Evolutionary conservation across 768 basidiomycete species (phyloP).

Genomic region (Butyriboletus loyo): DNA sequence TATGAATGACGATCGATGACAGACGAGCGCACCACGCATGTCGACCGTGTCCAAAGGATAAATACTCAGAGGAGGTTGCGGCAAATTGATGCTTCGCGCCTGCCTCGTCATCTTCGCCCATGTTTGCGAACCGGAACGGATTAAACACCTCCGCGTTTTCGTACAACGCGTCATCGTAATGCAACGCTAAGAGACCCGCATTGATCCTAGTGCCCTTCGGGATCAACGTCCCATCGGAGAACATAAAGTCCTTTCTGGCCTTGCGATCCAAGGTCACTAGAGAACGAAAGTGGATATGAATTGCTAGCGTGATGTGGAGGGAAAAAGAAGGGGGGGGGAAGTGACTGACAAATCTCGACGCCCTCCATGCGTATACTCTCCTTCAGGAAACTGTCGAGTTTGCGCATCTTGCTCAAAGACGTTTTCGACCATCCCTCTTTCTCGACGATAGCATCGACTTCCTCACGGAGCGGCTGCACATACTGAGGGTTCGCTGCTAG

Average conservation of each 20-base stretch:
- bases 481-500: too few relatives aligned
- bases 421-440: background rate
- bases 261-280: slow-evolving; percentile 34
- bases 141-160: too few relatives aligned
- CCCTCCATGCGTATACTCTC: too few relatives aligned
- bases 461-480: too few relatives aligned
- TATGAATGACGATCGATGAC: slow-evolving; percentile 3
- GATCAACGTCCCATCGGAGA: slow-evolving; percentile 36
- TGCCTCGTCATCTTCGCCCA: slow-evolving; percentile 33
- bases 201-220: slow-evolving; percentile 27
- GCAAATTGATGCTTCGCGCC: slow-evolving; percentile 33
- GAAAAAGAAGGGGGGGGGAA: background rate
- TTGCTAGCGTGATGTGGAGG: background rate
- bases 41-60: too few relatives aligned
- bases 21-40: too few relatives aligned
- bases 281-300: too few relatives aligned
- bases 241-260: slow-evolving; percentile 28
- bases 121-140: too few relatives aligned
- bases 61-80: too few relatives aligned
- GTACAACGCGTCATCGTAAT: slow-evolving; percentile 15
- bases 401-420: slow-evolving; percentile 27
- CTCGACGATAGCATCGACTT: too few relatives aligned
- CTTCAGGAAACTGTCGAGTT: too few relatives aligned
- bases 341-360: slow-evolving; percentile 1
- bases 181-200: background rate